A percentile compares a stretch with the other conserved stretches of the same genome.
phyloP scores from a whole-genome alignment of 371 early-diverging fungal genomes.

The Rhizomucor miehei region DNA sequence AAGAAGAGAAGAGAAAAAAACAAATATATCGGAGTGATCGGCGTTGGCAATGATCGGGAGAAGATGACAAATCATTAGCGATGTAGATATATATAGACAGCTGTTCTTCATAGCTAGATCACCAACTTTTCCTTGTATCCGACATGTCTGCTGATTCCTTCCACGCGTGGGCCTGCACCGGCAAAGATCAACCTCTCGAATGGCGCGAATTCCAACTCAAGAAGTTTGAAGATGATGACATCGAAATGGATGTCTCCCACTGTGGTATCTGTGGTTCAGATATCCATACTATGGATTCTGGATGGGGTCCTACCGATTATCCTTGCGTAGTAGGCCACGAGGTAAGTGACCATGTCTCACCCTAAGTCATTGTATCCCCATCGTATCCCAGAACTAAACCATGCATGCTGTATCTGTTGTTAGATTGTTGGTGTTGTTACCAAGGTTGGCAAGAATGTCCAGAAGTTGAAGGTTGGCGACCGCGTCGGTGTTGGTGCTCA shows the following conservation, averaged over 20 bases:
- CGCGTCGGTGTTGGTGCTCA: slow-evolving; percentile 73
- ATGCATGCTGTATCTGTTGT: neutral
- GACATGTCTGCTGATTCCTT: slow-evolving; percentile 15
- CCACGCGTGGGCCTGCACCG: slow-evolving; percentile 24
- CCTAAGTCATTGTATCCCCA: neutral
- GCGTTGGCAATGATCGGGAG: too few species aligned
- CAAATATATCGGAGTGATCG: too few species aligned
- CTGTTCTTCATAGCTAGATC: neutral
- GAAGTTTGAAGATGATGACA: slow-evolving; percentile 42
- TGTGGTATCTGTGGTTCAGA: slow-evolving; percentile 49
- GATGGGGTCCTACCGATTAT: slow-evolving; percentile 59
- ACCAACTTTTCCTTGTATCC: neutral
- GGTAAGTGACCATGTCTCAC: too few species aligned
- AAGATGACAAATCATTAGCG: too few species aligned
- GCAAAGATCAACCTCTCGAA: slow-evolving; percentile 25
- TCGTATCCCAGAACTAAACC: too few species aligned
- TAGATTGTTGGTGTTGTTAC: slow-evolving; percentile 56
- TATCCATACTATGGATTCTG: slow-evolving; percentile 51
- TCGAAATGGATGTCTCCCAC: slow-evolving; percentile 57
- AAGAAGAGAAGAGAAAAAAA: too few species aligned
- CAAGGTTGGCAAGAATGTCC: slow-evolving; percentile 50
- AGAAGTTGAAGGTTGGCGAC: slow-evolving; percentile 60
- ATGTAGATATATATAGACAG: neutral
- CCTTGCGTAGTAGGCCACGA: slow-evolving; percentile 63
- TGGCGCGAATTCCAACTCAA: slow-evolving; percentile 16